Conservation (phyloP, 2,329 filamentous ascomycete species). For the Stemphylium beticola region DNA sequence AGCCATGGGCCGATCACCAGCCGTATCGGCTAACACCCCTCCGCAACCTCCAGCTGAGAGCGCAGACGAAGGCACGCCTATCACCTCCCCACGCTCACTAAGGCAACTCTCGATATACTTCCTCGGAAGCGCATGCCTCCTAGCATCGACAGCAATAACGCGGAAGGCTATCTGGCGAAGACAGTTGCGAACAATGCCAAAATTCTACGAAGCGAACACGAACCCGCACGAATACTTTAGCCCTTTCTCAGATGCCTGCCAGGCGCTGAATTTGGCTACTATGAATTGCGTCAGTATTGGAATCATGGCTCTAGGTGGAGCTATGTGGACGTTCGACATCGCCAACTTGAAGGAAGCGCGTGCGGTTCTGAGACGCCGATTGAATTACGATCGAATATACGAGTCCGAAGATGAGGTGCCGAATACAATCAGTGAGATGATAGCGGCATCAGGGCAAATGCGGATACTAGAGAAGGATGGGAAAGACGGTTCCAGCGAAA, state of each 20-base stretch:
- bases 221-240: slow-evolving; percentile 59
- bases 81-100: slow-evolving; percentile 58
- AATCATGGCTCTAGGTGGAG: slow-evolving; percentile 75
- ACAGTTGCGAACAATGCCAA: slow-evolving; percentile 66
- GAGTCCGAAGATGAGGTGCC: slow-evolving; percentile 49
- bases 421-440: slow-evolving; percentile 31
- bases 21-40: slow-evolving; percentile 26
- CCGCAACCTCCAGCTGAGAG: slow-evolving; percentile 24
- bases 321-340: slow-evolving; percentile 79
- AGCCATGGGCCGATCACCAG: slow-evolving; percentile 33
- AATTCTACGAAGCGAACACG: slow-evolving; percentile 71
- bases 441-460: slow-evolving; percentile 54
- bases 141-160: slow-evolving; percentile 71
- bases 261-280: slow-evolving; percentile 85
- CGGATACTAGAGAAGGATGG: slow-evolving; percentile 36
- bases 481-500: slow-evolving; percentile 12
- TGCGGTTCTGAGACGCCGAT: slow-evolving; percentile 64
- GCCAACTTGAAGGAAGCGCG: slow-evolving; percentile 59
- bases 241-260: slow-evolving; percentile 74
- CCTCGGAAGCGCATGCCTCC: slow-evolving; percentile 76
- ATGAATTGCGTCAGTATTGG: slow-evolving; percentile 80
- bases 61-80: slow-evolving; percentile 37
- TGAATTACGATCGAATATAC: slow-evolving; percentile 61
- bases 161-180: slow-evolving; percentile 69
- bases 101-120: slow-evolving; percentile 74